Conservation (phyloP, 2,329 filamentous ascomycete genomes). For the Chalara sp. region DNA sequence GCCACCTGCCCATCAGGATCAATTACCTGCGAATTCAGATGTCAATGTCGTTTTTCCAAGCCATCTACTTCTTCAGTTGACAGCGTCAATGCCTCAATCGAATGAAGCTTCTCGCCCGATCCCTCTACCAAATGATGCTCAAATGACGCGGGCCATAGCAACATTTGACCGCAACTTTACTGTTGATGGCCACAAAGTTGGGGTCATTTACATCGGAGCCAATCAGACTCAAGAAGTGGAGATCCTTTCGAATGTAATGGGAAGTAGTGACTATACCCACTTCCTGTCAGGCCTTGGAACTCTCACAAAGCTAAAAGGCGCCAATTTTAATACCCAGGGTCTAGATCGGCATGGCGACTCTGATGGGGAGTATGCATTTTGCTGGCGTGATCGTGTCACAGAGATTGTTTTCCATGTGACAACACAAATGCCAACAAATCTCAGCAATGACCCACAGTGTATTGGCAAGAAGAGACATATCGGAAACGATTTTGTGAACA, state of each 20-base stretch:
- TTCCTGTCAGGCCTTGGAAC: slow-evolving; percentile 81
- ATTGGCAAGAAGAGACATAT: slow-evolving; percentile 90
- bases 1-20: slow-evolving; percentile 49
- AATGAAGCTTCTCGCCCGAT: slow-evolving; percentile 60
- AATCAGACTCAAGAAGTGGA: slow-evolving; percentile 76
- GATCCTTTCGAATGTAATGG: slow-evolving; percentile 79
- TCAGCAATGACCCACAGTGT: slow-evolving; percentile 67
- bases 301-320: slow-evolving; percentile 71
- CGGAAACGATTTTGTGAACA: slow-evolving; percentile 96
- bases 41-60: slow-evolving; percentile 63
- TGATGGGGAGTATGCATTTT: slow-evolving; percentile 84
- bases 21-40: slow-evolving; percentile 41
- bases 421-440: slow-evolving; percentile 93
- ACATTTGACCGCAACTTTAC: slow-evolving; percentile 83
- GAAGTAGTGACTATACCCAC: slow-evolving; percentile 80
- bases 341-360: slow-evolving; percentile 69
- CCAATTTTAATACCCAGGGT: slow-evolving; percentile 88
- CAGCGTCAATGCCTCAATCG: slow-evolving; percentile 55
- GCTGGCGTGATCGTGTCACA: slow-evolving; percentile 90
- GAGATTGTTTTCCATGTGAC: slow-evolving; percentile 95
- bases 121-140: slow-evolving; percentile 59
- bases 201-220: slow-evolving; percentile 87
- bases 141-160: slow-evolving; percentile 57
- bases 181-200: slow-evolving; percentile 92
- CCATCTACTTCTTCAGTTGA: slow-evolving; percentile 63